Evolutionary conservation across 805 yeast species (phyloP).

Genomic region (Spencermartinsiella europaea): DNA sequence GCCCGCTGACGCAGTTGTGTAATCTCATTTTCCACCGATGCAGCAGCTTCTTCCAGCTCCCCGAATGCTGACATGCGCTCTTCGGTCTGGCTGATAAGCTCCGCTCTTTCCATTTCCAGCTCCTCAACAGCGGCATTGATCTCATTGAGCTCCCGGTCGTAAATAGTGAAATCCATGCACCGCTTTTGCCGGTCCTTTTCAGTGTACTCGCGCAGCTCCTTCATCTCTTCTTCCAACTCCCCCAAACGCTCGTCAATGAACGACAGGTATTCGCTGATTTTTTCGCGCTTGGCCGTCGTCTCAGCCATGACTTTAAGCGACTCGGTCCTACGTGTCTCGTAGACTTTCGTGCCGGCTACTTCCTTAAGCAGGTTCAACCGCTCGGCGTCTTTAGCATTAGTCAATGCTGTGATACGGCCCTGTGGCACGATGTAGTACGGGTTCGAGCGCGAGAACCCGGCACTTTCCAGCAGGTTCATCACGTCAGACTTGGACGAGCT

Average conservation of each 20-base stretch:
- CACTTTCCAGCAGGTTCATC: slow-evolving; percentile 76
- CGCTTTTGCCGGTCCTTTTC: slow-evolving; percentile 61
- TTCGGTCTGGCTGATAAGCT: slow-evolving; percentile 15
- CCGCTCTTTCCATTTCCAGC: slow-evolving; percentile 10
- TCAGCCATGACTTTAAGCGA: slow-evolving; percentile 74
- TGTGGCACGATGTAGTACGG: slow-evolving; percentile 98
- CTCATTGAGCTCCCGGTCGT: slow-evolving; percentile 66
- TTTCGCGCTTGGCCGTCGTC: slow-evolving; percentile 61
- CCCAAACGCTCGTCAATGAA: slow-evolving; percentile 66
- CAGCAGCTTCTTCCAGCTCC: slow-evolving; percentile 14
- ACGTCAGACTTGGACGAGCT: slow-evolving; percentile 76
- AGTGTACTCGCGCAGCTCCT: slow-evolving; percentile 68
- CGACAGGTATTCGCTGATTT: slow-evolving; percentile 66
- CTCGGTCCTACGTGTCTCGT: slow-evolving; percentile 74
- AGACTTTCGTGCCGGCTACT: slow-evolving; percentile 91
- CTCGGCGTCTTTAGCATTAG: slow-evolving; percentile 84
- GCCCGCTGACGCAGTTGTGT: slow-evolving; percentile 43
- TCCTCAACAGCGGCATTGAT: slow-evolving; percentile 9
- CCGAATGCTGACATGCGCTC: not conserved
- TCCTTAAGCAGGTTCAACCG: slow-evolving; percentile 75
- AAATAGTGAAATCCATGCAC: slow-evolving; percentile 65
- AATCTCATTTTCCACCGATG: slow-evolving; percentile 27
- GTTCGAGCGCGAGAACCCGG: slow-evolving; percentile 85
- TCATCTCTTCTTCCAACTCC: slow-evolving; percentile 76
- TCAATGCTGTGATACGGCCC: slow-evolving; percentile 81